Evolutionary conservation across 805 yeast species (phyloP).

Genomic region (Priceomyces medius): DNA sequence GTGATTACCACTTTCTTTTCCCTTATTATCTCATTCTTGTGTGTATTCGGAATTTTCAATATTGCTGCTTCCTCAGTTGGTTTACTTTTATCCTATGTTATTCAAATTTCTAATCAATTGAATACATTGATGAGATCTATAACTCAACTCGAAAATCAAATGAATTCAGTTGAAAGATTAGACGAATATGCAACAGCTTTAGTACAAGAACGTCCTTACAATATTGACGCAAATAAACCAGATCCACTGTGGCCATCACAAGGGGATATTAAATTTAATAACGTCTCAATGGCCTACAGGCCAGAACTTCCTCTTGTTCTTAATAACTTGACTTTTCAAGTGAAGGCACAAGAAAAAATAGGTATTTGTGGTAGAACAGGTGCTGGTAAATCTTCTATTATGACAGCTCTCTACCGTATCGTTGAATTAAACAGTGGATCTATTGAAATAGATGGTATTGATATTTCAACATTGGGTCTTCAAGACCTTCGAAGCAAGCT

Average conservation of each 20-base stretch:
- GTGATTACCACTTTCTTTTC: constrained; percentile 49
- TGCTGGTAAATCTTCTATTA: constrained; percentile 69
- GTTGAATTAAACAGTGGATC: constrained; percentile 47
- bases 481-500: constrained; percentile 50
- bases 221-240: constrained; percentile 43
- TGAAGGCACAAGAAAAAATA: constrained; percentile 59
- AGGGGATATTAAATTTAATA: constrained; percentile 45
- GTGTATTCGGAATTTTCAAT: constrained; percentile 18
- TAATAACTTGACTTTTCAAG: constrained; percentile 38
- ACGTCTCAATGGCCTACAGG: constrained; percentile 52
- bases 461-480: constrained; percentile 49
- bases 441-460: constrained; percentile 56
- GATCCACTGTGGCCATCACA: constrained; percentile 45
- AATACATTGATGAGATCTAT: constrained; percentile 61
- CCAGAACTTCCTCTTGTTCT: constrained; percentile 57
- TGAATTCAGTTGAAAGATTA: constrained; percentile 75
- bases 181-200: constrained; percentile 60
- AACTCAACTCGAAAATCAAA: constrained; percentile 72
- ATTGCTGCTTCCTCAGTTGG: constrained; percentile 62
- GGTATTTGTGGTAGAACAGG: constrained; percentile 88
- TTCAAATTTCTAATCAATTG: constrained; percentile 55
- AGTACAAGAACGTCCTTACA: constrained; percentile 62
- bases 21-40: constrained; percentile 43
- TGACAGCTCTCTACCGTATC: constrained; percentile 58
- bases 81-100: constrained; percentile 61